These are phyloP conservation scores for Heliosperma pusillum DNA, from an alignment of 148 eudicot species.

Conservation along the genomic window DNA sequence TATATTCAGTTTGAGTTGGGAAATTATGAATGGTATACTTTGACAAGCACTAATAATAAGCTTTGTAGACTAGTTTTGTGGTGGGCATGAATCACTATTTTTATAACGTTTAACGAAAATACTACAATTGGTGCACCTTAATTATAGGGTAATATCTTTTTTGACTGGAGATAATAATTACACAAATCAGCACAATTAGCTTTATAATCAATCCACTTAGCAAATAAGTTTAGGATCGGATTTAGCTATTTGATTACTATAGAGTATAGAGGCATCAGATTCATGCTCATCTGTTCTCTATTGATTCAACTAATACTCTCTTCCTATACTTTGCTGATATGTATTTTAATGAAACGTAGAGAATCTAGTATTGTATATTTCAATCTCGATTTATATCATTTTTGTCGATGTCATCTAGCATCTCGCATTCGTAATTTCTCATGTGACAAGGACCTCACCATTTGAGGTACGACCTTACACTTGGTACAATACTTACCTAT, in stretches of 20 bases:
- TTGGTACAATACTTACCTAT: too few relatives aligned
- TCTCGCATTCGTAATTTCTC: too few relatives aligned
- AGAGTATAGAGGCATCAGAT: too few relatives aligned
- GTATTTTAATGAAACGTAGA: too few relatives aligned
- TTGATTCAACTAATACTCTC: background rate
- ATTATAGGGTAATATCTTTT: slow-evolving; percentile 6
- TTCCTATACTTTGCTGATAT: too few relatives aligned
- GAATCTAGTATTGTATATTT: too few relatives aligned
- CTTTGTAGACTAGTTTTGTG: slow-evolving; percentile 9
- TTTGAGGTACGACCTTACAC: too few relatives aligned
- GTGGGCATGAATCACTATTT: slow-evolving; percentile 3
- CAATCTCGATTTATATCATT: background rate
- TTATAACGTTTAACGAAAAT: background rate
- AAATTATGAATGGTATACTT: slow-evolving; percentile 10
- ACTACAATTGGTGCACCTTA: slow-evolving; percentile 20
- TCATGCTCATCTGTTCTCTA: slow-evolving; percentile 25
- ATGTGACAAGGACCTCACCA: too few relatives aligned
- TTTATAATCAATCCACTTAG: background rate
- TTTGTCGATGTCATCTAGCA: too few relatives aligned
- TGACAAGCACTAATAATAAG: slow-evolving; percentile 12
- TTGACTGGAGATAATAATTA: slow-evolving; percentile 22
- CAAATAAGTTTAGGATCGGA: background rate
- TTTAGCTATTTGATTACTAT: too few relatives aligned
- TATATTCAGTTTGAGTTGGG: slow-evolving; percentile 18
- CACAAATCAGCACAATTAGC: slow-evolving; percentile 14